These are phyloP conservation scores for Paraphaeosphaeria minitans DNA, from an alignment of 2,329 filamentous ascomycete genomes.

Conservation along the genomic window DNA sequence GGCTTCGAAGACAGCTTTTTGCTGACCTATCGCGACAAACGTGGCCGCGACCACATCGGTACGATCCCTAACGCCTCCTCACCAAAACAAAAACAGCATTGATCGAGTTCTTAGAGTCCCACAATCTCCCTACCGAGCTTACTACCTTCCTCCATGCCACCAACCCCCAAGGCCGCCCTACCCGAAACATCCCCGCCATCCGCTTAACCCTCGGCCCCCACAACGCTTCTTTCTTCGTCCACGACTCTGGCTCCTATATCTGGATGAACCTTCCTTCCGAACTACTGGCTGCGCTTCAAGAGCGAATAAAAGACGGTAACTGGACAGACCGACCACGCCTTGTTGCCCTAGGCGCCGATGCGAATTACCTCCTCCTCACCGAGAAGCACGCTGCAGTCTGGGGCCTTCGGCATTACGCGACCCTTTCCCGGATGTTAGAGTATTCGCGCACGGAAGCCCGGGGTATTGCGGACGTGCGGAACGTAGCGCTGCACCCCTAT, in stretches of 20 bases:
- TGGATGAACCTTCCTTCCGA: slow-evolving; percentile 40
- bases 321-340: slow-evolving; percentile 41
- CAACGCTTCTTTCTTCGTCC: slow-evolving; percentile 40
- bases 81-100: not conserved
- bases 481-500: slow-evolving; percentile 36
- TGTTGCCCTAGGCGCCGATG: slow-evolving; percentile 37
- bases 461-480: slow-evolving; percentile 27
- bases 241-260: slow-evolving; percentile 33
- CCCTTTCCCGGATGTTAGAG: slow-evolving; percentile 26
- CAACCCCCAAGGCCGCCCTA: slow-evolving; percentile 12
- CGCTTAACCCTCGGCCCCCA: slow-evolving; percentile 39
- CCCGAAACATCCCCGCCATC: slow-evolving; percentile 33
- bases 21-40: slow-evolving; percentile 37
- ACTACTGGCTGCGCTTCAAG: slow-evolving; percentile 32
- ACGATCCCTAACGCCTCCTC: not conserved
- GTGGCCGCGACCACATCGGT: slow-evolving; percentile 32
- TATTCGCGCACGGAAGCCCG: slow-evolving; percentile 20
- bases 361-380: slow-evolving; percentile 39
- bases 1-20: slow-evolving; percentile 43
- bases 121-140: slow-evolving; percentile 34
- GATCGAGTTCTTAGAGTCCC: slow-evolving; percentile 17
- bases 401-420: slow-evolving; percentile 32
- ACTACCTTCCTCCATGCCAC: slow-evolving; percentile 30
- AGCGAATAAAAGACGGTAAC: slow-evolving; percentile 33
- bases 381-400: slow-evolving; percentile 37